Evolutionary conservation across 139 green algal genomes (phyloP), one percentile per base, ranked within the genome.

Genomic region (Chlorella vulgaris): DNA sequence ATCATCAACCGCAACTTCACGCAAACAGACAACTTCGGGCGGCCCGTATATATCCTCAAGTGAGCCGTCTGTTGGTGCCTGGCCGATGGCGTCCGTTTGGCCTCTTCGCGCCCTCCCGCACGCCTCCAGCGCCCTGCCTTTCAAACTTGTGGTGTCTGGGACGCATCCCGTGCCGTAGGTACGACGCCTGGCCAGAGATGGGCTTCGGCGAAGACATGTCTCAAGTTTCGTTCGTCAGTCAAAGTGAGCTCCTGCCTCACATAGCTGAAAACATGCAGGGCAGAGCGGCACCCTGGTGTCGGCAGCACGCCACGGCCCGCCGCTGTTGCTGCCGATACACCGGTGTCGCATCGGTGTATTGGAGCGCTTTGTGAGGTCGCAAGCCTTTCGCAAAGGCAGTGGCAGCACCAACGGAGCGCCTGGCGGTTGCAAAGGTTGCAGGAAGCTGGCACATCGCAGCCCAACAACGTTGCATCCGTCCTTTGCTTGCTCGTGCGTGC

Each of bases 1-100:
- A 78, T 78, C 71, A 66, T 78, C 50, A 78, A 78, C 71, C 71
- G 71, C 71, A 78, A 78, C 71, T 78, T 78, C 71, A 51, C 31
- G 71, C 71, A 78, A 50, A 78, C 71, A 38, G 71, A 78, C 71
- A 38, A 28, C 33, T 47, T 78, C 24, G 71, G 71, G 4, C 71
- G 71, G 71, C 71, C 71, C 33, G 53, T 78, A 15, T 78, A 78
- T 43, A 78, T 78, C 71, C 71, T 78, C 71, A 78, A 78, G 71
- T 78, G 26, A 78, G 71, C 13, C 36, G 71, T 51, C 42, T 66
- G 71, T 51, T 67, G 35, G 31, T 78, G 51, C 55, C 13, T 78
- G 70, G n/a, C 70, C 31, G 22, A 10, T 18, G 29, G 43, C n/a
- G 7, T 31, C n/a, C 29, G 35, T 7, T 47, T 7, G 68, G 40